Percentiles rank a stretch among this genome's conserved stretches.
Conservation (phyloP, 1,139 yeast species). For the Yamadazyma conglobata region DNA sequence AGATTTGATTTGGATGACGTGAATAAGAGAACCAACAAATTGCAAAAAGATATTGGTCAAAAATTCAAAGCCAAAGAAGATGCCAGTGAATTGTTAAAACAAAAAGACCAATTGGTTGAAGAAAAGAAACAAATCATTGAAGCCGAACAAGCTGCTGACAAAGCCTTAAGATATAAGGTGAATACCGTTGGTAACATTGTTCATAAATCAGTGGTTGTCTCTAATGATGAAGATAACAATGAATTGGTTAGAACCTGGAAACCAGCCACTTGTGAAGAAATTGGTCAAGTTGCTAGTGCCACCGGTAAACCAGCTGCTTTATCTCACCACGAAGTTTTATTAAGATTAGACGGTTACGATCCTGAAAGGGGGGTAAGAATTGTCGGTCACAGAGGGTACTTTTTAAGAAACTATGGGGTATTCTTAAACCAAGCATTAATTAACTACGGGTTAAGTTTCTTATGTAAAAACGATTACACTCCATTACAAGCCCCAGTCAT, state of each 20-base stretch:
- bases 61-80: constrained; percentile 95
- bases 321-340: constrained; percentile 92
- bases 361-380: constrained; percentile 98
- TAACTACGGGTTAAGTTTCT: constrained; percentile 87
- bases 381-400: constrained; percentile 98
- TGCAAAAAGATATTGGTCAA: constrained; percentile 89
- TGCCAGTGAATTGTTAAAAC: constrained; percentile 74
- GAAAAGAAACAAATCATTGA: constrained; percentile 66
- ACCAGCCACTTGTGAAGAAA: constrained; percentile 57
- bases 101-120: constrained; percentile 70
- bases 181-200: constrained; percentile 91
- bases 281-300: constrained; percentile 64
- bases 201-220: constrained; percentile 84
- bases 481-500: constrained; percentile 98
- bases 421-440: constrained; percentile 97
- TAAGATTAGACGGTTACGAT: constrained; percentile 95
- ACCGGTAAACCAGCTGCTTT: constrained; percentile 74
- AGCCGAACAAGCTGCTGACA: constrained; percentile 77
- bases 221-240: constrained; percentile 87
- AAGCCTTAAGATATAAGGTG: constrained; percentile 70
- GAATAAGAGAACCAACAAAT: constrained; percentile 80
- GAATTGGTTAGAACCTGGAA: constrained; percentile 85
- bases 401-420: constrained; percentile 91
- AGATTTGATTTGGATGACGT: constrained; percentile 89
- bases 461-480: constrained; percentile 74